Evolutionary conservation across 345 rosid genomes (phyloP).

Genomic region (Acer campestre): DNA sequence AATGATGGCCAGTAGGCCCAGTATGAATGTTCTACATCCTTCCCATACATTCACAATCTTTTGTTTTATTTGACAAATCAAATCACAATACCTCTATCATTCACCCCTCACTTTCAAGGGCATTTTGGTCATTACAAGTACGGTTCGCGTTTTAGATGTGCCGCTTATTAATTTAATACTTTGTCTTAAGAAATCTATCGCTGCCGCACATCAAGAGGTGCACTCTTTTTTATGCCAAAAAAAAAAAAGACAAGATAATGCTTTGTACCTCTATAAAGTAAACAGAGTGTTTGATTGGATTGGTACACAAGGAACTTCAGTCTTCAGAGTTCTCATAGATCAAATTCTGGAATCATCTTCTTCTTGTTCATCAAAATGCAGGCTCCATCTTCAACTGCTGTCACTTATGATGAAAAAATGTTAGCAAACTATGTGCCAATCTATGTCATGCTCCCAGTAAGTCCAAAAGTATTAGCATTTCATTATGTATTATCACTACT

Average conservation of each 20-base stretch:
- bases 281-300: background rate
- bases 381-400: conserved; percentile 29
- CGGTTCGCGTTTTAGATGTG: background rate
- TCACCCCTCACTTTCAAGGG: background rate
- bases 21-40: background rate
- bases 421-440: conserved; percentile 72
- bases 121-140: background rate
- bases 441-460: conserved; percentile 90
- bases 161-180: background rate
- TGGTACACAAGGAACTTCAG: background rate
- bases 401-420: conserved; percentile 42
- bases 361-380: conserved; percentile 30
- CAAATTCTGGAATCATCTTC: background rate
- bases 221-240: conserved; percentile 3
- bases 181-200: background rate
- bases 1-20: background rate
- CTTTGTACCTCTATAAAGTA: background rate
- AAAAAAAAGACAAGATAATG: background rate
- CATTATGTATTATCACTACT: background rate
- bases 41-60: background rate
- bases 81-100: background rate
- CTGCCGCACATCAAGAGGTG: background rate
- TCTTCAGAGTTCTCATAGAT: background rate
- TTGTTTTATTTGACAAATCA: background rate
- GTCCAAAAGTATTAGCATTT: conserved; percentile 18